Base-by-base conservation (phyloP, 1,284 basidiomycete genomes). In the Sporisorium graminicola region DNA sequence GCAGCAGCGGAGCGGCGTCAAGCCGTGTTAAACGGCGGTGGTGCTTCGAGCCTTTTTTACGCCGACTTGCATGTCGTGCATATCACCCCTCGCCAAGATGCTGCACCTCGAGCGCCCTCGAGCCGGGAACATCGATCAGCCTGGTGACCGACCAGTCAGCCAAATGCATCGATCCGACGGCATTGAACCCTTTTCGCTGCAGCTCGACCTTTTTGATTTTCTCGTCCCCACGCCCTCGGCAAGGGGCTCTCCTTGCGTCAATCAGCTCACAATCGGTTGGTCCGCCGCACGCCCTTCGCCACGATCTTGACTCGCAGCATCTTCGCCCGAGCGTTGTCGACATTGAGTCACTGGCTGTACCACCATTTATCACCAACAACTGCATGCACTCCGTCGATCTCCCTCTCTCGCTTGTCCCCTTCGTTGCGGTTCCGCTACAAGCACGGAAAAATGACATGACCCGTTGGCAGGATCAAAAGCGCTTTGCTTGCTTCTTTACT, bases 1-100 rank as follows among this genome's bases (percentile, higher is more conserved):
- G 27, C 29, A 31, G 18, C 37, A 35, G 24, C 24, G 27, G 8
- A 40, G 37, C 37, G n/a, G n/a, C n/a, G n/a, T n/a, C 37, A 12
- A 40, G 16, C 2, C 16, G 1, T n/a, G 3, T 40, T 8, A 14
- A 40, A 40, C 16, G 37, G 37, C n/a, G 35, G 24, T 24, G 43
- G n/a, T 43, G 26, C 18, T 37, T n/a, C 16, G 18, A 40, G 22
- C 16, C 16, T 42, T 27, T 47, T 65, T 51, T 60, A 61, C 62
- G 68, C 68, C 62, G 43, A 70, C 58, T 5, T 59, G 68, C 68
- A 70, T 59, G 18, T n/a, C 9, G 18, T 62, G 54, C 65, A 58
- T 47, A 26, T 20, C 51, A 37, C 20, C 22, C 12, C 42, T 10
- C 29, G 22, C 42, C 27, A n/a, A 50, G 27, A 24, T 40, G 37